phyloP scores from a whole-genome alignment of 2,329 filamentous ascomycete genomes.

The Fusarium sp. region DNA sequence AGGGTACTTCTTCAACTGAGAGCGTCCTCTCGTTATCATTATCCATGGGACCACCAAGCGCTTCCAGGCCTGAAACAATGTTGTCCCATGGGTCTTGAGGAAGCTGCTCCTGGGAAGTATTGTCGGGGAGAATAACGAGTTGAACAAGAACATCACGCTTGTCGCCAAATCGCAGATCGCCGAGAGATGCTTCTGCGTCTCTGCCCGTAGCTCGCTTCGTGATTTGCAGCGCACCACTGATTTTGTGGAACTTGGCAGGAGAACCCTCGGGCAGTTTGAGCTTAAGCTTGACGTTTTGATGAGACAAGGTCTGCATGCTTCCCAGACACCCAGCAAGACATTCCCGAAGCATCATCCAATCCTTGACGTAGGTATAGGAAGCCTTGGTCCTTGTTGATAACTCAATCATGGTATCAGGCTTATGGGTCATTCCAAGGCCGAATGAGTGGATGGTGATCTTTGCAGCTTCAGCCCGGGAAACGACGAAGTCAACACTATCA shows the following conservation, averaged over 20 bases:
- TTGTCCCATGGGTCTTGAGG: slow-evolving; percentile 98
- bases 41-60: slow-evolving; percentile 88
- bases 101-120: slow-evolving; percentile 82
- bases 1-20: slow-evolving; percentile 93
- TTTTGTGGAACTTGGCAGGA: slow-evolving; percentile 98
- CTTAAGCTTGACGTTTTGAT: slow-evolving; percentile 97
- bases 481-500: slow-evolving; percentile 97
- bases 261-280: slow-evolving; percentile 95
- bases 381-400: slow-evolving; percentile 95
- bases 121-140: slow-evolving; percentile 91
- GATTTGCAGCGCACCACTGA: slow-evolving; percentile 94
- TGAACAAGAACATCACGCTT: slow-evolving; percentile 95
- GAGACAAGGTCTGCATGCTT: slow-evolving; percentile 92
- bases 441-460: slow-evolving; percentile 99
- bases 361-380: slow-evolving; percentile 98
- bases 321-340: slow-evolving; percentile 95
- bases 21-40: slow-evolving; percentile 85
- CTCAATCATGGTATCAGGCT: slow-evolving; percentile 99
- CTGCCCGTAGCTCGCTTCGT: slow-evolving; percentile 96
- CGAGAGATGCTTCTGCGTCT: slow-evolving; percentile 92
- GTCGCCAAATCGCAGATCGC: slow-evolving; percentile 94
- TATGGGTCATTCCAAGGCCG: slow-evolving; percentile 95
- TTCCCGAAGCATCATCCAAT: slow-evolving; percentile 99
- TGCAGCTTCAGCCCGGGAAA: slow-evolving; percentile 94
- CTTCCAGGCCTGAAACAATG: slow-evolving; percentile 94